Percentiles rank a stretch among this genome's conserved stretches.
Evolutionary conservation across 495 filamentous ascomycete species (phyloP).

Genomic region (Cenococcum geophilum): DNA sequence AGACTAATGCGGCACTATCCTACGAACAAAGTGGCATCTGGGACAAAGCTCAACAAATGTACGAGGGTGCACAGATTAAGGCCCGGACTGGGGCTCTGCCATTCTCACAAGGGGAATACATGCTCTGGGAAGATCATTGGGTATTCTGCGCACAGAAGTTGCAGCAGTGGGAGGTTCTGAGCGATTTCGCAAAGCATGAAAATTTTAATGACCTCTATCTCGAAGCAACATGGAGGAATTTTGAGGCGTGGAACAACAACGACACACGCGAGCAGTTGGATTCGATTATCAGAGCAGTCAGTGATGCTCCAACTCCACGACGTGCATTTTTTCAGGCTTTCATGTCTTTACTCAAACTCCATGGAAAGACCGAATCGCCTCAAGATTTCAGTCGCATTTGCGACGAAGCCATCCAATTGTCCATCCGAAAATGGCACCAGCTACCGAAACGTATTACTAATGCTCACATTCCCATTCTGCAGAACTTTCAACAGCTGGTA

Average conservation of each 20-base stretch:
- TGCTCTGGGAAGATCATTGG: slow-evolving; percentile 99
- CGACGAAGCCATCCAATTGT: slow-evolving; percentile 93
- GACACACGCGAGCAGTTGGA: slow-evolving; percentile 85
- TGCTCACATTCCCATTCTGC: slow-evolving; percentile 87
- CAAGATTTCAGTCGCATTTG: slow-evolving; percentile 82
- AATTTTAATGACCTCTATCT: slow-evolving; percentile 96
- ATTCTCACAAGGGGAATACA: slow-evolving; percentile 94
- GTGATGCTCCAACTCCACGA: slow-evolving; percentile 91
- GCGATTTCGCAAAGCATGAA: slow-evolving; percentile 97
- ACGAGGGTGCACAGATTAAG: slow-evolving; percentile 94
- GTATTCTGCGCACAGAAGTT: slow-evolving; percentile 94
- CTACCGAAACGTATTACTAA: slow-evolving; percentile 88
- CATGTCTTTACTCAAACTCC: slow-evolving; percentile 88
- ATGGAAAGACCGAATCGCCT: slow-evolving; percentile 74
- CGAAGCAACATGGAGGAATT: slow-evolving; percentile 88
- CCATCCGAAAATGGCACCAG: slow-evolving; percentile 97
- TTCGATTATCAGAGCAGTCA: slow-evolving; percentile 85
- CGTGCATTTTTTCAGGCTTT: slow-evolving; percentile 96
- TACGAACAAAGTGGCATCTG: slow-evolving; percentile 99
- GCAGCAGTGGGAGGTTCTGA: slow-evolving; percentile 96
- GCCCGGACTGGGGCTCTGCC: slow-evolving; percentile 86
- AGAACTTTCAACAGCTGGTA: slow-evolving; percentile 98
- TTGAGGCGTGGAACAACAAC: slow-evolving; percentile 82
- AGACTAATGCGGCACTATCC: slow-evolving; percentile 92
- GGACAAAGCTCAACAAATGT: slow-evolving; percentile 95